Conservation (phyloP, 495 filamentous ascomycete species). For the Tuber brumale region DNA sequence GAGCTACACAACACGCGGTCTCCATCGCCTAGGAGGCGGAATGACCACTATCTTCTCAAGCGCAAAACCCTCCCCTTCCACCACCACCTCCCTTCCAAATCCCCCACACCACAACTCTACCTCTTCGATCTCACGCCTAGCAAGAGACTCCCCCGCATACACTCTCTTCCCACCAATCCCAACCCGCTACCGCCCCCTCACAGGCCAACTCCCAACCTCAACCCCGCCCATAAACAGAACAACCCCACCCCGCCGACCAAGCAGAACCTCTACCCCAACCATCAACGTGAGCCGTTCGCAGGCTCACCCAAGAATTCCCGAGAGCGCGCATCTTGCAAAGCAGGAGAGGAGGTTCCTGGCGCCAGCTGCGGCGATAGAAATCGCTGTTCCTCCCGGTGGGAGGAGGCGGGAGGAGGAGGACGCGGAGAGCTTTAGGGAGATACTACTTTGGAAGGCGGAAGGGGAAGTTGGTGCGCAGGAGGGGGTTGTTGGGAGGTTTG, state of each 20-base stretch:
- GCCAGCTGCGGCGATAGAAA: slow-evolving; percentile 27
- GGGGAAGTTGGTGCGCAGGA: neutral
- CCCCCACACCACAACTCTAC: neutral
- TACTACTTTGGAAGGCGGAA: slow-evolving; percentile 29
- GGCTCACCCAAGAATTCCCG: neutral
- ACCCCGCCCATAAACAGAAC: slow-evolving; percentile 10
- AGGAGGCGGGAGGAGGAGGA: slow-evolving; percentile 12
- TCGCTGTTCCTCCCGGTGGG: slow-evolving; percentile 20
- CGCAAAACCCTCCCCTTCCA: neutral
- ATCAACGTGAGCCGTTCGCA: slow-evolving; percentile 29
- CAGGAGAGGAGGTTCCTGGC: neutral
- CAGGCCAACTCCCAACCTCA: neutral
- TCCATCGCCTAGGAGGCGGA: slow-evolving; percentile 27
- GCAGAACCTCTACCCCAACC: slow-evolving; percentile 12
- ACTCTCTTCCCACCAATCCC: slow-evolving; percentile 24
- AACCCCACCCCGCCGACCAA: slow-evolving; percentile 25
- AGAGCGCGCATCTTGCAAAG: neutral
- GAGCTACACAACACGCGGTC: slow-evolving; percentile 26
- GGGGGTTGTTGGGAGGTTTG: neutral
- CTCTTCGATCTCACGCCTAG: neutral
- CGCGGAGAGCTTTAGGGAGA: slow-evolving; percentile 33
- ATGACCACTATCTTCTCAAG: slow-evolving; percentile 12
- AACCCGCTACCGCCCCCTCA: slow-evolving; percentile 6
- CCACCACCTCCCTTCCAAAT: neutral
- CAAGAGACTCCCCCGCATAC: slow-evolving; percentile 17